Base-by-base conservation (phyloP, 176 grass and related monocot genomes). In the Oryza glaberrima region DNA sequence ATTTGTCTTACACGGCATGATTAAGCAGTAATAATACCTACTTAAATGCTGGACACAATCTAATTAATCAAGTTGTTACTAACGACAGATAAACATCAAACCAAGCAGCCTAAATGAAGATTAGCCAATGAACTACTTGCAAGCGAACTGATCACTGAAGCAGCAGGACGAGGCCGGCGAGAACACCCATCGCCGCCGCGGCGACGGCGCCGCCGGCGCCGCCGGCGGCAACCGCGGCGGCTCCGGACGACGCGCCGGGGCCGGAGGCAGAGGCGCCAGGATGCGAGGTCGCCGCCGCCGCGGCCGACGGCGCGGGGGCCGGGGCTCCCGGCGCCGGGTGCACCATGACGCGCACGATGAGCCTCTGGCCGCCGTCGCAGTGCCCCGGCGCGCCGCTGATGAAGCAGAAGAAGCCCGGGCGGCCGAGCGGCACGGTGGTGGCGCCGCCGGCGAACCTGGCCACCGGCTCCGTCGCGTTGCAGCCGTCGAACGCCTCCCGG, bases 371-470 rank as follows among this genome's bases (percentile, higher is more conserved):
- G 1, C 82, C 77, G 36, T 75, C 70, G 75, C 94, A 97, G 83
- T 92, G 90, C 0, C 94, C 92, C 11, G 83, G 90, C 77, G 88
- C 81, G 43, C 90, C 94, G 15, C 92, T 97, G 85, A 92, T 90
- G 88, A 92, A 97, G 94, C 82, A 94, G 83, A 90, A 97, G 90
- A 90, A 88, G 7, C 90, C 92, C n/a, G 78, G 81, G 65, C 86
- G 73, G 77, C 89, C 88, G 69, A 97, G 91, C 14, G 44, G 35
- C 72, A 97, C 70, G 6, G 36, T 73, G 19, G 94, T 94, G 68
- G 77, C 44, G 69, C 94, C 92, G 49, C 87, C 83, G 77, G 35
- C 51, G 69, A 89, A 97, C 38, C 41, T 25, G 26, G 69, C 17
- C 6, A 94, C 9, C 8, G 94, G 90, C 11, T 60, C 79, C 44